Percentiles rank a stretch among this genome's conserved stretches.
These are phyloP conservation scores for Paraglomus occultum DNA, from an alignment of 192 early-diverging fungal species.

Conservation along the genomic window DNA sequence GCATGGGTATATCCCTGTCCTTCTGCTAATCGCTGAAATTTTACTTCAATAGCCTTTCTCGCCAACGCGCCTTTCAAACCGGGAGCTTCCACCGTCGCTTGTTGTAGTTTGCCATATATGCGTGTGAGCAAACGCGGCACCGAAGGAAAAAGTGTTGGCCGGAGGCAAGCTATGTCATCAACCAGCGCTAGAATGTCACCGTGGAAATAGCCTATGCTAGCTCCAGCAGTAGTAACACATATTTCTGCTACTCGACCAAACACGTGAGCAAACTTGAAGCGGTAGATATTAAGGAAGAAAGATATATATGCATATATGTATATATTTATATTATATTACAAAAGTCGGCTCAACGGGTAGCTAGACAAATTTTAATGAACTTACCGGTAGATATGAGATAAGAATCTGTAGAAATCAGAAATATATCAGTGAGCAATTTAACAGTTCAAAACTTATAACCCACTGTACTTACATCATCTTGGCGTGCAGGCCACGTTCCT, in stretches of 20 bases:
- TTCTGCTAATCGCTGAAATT: slow-evolving; percentile 55
- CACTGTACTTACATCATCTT: slow-evolving; percentile 26
- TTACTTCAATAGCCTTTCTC: slow-evolving; percentile 48
- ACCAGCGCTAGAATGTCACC: slow-evolving; percentile 68
- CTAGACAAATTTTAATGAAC: background rate
- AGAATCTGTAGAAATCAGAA: background rate
- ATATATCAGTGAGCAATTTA: background rate
- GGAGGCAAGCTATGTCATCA: slow-evolving; percentile 77
- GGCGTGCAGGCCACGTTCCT: slow-evolving; percentile 10
- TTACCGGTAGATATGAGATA: slow-evolving; percentile 25
- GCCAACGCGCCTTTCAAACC: slow-evolving; percentile 53
- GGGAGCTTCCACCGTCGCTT: slow-evolving; percentile 57
- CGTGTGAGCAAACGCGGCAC: slow-evolving; percentile 94
- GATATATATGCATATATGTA: too few relatives aligned
- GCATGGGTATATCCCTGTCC: slow-evolving; percentile 63
- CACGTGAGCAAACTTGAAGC: slow-evolving; percentile 70
- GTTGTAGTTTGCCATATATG: slow-evolving; percentile 65
- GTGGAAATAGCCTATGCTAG: slow-evolving; percentile 37
- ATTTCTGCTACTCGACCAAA: slow-evolving; percentile 43
- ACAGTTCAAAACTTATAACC: too few relatives aligned
- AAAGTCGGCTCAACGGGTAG: slow-evolving; percentile 28
- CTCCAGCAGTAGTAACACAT: background rate
- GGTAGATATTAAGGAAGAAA: too few relatives aligned
- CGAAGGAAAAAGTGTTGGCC: slow-evolving; percentile 79
- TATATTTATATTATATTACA: too few relatives aligned